Evolutionary conservation across 2,329 filamentous ascomycete species (phyloP), one percentile per base, ranked within the genome.

Genomic region (Aureobasidium sp.): DNA sequence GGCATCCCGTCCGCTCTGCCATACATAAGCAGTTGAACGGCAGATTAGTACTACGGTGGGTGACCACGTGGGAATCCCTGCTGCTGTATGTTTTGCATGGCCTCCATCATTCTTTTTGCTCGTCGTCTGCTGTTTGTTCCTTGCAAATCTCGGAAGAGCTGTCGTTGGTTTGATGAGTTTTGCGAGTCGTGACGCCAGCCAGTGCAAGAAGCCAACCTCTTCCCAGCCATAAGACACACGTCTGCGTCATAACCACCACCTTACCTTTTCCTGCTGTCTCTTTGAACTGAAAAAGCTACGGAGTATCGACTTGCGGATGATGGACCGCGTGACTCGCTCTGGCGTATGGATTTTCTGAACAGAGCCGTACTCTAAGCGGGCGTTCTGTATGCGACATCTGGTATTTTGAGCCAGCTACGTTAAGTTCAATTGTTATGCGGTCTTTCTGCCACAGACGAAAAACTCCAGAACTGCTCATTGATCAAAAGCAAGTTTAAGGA

Each of bases 1-100:
- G 49, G 36, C 49, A 53, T 41, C 48, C 48, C 48, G 48, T 50
- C 48, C 48, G 48, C 48, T 50, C 48, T 50, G 32, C 48, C 47
- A 49, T 49, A 49, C 30, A 49, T 49, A 49, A 49, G 47, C 47
- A 49, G 47, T 49, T 49, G 47, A 49, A 49, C 47, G 47, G 30
- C 47, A 34, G 47, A 49, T 49, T 49, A 49, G 47, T 49, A 49
- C 29, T 49, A 32, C 29, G 47, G 47, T 49, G 29, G 47, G 47
- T 49, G 47, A 49, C 47, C 29, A 49, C 47, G 29, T 32, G 47
- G 29, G 47, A 50, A 50, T 50, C 47, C 47, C 47, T 21, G 47
- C 47, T 50, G 47, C 30, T 50, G 47, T 50, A 50, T 36, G 47
- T 50, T 50, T 50, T 50, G 47, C 16, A 34, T 34, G 21, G 21